Conservation (phyloP, 306 rosid genomes). For the Cucurbita argyrosperma region DNA sequence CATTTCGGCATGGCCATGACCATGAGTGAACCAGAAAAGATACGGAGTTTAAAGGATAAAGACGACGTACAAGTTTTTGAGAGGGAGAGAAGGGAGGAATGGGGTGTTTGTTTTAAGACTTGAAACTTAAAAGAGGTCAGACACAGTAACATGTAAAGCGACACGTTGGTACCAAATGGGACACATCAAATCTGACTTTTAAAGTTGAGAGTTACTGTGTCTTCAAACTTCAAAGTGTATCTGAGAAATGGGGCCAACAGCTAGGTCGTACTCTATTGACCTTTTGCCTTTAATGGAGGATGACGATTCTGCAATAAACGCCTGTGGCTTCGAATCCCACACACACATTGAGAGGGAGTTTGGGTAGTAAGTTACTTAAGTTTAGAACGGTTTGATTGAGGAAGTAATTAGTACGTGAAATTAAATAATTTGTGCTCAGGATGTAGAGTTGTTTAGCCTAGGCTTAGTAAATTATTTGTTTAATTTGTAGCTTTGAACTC, state of each 20-base stretch:
- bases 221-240: constrained; percentile 6
- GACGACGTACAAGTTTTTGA: background rate
- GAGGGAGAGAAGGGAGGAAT: background rate
- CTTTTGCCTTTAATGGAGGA: background rate
- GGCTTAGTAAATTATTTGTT: too few species aligned
- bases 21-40: background rate
- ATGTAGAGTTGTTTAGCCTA: too few species aligned
- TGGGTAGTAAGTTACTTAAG: too few species aligned
- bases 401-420: too few species aligned
- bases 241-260: background rate
- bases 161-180: constrained; percentile 31
- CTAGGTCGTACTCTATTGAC: background rate
- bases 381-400: too few species aligned
- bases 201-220: constrained; percentile 5
- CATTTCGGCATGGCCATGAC: background rate
- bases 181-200: constrained; percentile 28
- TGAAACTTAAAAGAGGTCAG: background rate
- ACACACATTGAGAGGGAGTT: too few species aligned
- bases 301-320: background rate
- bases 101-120: background rate
- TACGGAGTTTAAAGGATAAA: background rate
- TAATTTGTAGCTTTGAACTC: too few species aligned
- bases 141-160: constrained; percentile 16
- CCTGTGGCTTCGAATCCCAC: background rate
- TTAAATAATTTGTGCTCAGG: too few species aligned